Evolutionary conservation across 1,284 basidiomycete species (phyloP).

Genomic region (Microbotryum silenes-acaulis): DNA sequence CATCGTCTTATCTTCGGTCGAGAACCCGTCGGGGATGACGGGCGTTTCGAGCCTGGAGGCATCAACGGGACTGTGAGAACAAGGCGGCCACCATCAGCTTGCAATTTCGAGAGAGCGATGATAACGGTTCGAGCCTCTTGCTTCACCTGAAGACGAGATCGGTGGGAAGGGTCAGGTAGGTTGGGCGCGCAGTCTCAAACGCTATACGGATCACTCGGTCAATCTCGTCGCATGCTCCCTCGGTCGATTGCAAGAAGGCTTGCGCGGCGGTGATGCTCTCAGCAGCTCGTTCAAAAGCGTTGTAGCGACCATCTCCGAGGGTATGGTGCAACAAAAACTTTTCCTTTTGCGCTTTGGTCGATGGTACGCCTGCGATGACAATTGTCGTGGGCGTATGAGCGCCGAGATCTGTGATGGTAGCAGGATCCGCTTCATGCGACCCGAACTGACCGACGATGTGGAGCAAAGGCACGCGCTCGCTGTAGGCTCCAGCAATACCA

Average conservation of each 20-base stretch:
- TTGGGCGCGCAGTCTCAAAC: constrained; percentile 65
- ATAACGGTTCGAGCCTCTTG: too few relatives aligned
- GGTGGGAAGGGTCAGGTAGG: constrained; percentile 80
- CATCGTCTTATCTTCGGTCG: constrained; percentile 9
- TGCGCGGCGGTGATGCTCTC: constrained; percentile 67
- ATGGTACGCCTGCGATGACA: constrained; percentile 53
- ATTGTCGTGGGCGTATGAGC: too few relatives aligned
- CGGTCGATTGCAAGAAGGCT: constrained; percentile 51
- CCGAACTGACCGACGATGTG: constrained; percentile 60
- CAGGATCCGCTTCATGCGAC: too few relatives aligned
- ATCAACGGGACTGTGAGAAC: constrained; percentile 10
- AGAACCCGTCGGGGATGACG: constrained; percentile 39
- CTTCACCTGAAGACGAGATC: constrained; percentile 53
- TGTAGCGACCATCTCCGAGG: constrained; percentile 66
- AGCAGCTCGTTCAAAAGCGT: constrained; percentile 69
- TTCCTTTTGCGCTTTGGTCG: constrained; percentile 58
- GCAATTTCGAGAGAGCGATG: neutral
- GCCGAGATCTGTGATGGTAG: too few relatives aligned
- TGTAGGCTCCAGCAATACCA: constrained; percentile 51
- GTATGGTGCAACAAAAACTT: constrained; percentile 47
- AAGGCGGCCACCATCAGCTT: neutral
- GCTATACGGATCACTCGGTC: constrained; percentile 71
- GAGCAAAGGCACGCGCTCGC: constrained; percentile 84
- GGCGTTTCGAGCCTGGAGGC: constrained; percentile 57
- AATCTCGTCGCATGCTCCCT: constrained; percentile 59